Evolutionary conservation across 345 rosid genomes (phyloP).

Genomic region (Streptanthus diversifolius): DNA sequence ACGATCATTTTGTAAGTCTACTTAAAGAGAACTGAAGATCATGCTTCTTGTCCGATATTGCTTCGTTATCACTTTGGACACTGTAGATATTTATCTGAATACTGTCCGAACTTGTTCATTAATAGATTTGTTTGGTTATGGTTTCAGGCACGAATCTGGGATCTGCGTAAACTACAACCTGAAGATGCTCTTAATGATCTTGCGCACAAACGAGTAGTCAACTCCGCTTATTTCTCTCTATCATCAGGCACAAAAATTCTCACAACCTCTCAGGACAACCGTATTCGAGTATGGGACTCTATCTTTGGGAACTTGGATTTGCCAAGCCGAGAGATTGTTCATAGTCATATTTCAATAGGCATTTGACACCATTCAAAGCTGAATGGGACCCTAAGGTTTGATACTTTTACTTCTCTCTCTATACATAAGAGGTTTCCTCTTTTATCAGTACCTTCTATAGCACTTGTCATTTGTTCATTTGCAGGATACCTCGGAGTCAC

Average conservation of each 20-base stretch:
- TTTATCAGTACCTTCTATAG: background rate
- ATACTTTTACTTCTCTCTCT: background rate
- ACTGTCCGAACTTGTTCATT: background rate
- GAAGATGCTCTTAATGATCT: slow-evolving; percentile 60
- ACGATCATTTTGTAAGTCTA: slow-evolving; percentile 87
- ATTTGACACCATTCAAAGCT: slow-evolving; percentile 89
- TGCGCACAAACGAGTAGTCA: slow-evolving; percentile 82
- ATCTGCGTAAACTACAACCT: slow-evolving; percentile 68
- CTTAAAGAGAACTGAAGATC: background rate
- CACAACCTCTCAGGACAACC: slow-evolving; percentile 88
- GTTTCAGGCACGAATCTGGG: slow-evolving; percentile 91
- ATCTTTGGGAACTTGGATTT: slow-evolving; percentile 70
- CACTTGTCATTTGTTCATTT: slow-evolving; percentile 5
- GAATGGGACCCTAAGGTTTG: slow-evolving; percentile 99
- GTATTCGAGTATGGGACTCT: slow-evolving; percentile 88
- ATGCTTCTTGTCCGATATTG: background rate
- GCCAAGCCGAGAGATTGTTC: slow-evolving; percentile 97
- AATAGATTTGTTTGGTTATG: slow-evolving; percentile 16
- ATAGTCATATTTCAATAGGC: slow-evolving; percentile 93
- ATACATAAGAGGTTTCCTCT: background rate
- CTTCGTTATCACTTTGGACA: background rate
- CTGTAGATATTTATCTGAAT: background rate
- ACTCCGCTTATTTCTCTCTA: slow-evolving; percentile 96
- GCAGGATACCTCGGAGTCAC: slow-evolving; percentile 90
- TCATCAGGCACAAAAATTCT: slow-evolving; percentile 79